These are phyloP conservation scores for Penicillium bialowiezense DNA, from an alignment of 495 filamentous ascomycete genomes.

Conservation along the genomic window DNA sequence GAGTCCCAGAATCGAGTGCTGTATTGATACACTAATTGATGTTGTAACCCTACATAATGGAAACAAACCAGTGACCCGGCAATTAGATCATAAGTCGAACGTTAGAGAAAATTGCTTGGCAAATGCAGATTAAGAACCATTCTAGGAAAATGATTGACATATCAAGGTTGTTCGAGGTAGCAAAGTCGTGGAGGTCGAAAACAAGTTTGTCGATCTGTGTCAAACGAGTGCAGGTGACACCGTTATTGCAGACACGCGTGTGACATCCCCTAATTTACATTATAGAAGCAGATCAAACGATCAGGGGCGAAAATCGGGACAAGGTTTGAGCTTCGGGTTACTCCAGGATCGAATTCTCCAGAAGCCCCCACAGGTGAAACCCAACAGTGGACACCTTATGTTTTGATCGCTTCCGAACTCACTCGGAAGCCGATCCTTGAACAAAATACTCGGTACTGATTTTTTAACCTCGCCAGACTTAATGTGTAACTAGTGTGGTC, in stretches of 20 bases:
- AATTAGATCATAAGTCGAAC: not conserved
- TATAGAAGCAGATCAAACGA: slow-evolving; percentile 10
- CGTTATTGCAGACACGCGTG: not conserved
- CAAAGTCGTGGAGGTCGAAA: slow-evolving; percentile 11
- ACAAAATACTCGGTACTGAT: not conserved
- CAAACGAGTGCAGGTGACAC: slow-evolving; percentile 2
- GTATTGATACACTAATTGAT: not conserved
- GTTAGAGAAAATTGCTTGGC: not conserved
- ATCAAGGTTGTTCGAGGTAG: slow-evolving; percentile 21
- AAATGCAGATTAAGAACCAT: not conserved
- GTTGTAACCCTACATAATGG: not conserved
- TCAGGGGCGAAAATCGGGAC: not conserved
- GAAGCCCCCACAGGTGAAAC: slow-evolving; percentile 11
- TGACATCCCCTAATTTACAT: not conserved
- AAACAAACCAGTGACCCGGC: not conserved
- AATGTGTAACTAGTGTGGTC: not conserved
- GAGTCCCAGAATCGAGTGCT: not conserved
- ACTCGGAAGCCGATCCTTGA: not conserved
- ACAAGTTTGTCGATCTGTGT: slow-evolving; percentile 11
- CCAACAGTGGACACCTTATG: not conserved
- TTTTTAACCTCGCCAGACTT: not conserved
- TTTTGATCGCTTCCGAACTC: not conserved
- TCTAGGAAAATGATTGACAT: slow-evolving; percentile 5
- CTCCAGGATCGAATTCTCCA: slow-evolving; percentile 18
- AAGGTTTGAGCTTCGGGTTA: slow-evolving; percentile 10